A percentile compares a stretch with the other conserved stretches of the same genome.
phyloP scores from a whole-genome alignment of 2,329 filamentous ascomycete species.

The Aspergillus piperis region DNA sequence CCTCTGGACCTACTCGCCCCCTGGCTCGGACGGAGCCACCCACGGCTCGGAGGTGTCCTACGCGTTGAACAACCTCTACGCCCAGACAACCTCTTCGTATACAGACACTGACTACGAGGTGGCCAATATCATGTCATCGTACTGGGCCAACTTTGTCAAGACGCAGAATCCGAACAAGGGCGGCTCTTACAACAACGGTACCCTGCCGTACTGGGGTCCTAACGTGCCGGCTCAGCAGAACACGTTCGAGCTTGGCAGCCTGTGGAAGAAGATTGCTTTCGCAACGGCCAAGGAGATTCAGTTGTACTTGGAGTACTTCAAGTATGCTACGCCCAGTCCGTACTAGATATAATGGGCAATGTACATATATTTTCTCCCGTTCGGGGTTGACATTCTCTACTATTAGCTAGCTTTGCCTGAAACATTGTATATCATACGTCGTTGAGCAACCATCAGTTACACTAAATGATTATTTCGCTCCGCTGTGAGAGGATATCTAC shows the following conservation, averaged over 20 bases:
- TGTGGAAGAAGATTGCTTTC: not conserved
- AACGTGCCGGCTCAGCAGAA: not conserved
- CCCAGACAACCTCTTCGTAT: not conserved
- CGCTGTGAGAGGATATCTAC: too few relatives aligned
- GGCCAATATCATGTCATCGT: not conserved
- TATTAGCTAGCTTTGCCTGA: too few relatives aligned
- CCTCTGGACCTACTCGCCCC: not conserved
- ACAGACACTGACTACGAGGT: not conserved
- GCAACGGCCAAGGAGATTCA: not conserved
- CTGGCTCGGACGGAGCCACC: not conserved
- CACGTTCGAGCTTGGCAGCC: not conserved
- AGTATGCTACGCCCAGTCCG: not conserved
- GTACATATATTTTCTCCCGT: too few relatives aligned
- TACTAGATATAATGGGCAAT: not conserved
- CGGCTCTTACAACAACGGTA: not conserved
- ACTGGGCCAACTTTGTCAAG: not conserved
- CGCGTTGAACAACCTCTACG: not conserved
- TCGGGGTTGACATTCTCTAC: too few relatives aligned
- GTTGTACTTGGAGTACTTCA: not conserved
- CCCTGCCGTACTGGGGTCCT: not conserved
- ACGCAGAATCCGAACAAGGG: not conserved
- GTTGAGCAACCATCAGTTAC: too few relatives aligned
- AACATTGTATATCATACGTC: too few relatives aligned
- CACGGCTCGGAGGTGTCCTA: not conserved
- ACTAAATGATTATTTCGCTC: too few relatives aligned